Evolutionary conservation across 805 yeast genomes (phyloP).

Genomic region (Candida insectorum): DNA sequence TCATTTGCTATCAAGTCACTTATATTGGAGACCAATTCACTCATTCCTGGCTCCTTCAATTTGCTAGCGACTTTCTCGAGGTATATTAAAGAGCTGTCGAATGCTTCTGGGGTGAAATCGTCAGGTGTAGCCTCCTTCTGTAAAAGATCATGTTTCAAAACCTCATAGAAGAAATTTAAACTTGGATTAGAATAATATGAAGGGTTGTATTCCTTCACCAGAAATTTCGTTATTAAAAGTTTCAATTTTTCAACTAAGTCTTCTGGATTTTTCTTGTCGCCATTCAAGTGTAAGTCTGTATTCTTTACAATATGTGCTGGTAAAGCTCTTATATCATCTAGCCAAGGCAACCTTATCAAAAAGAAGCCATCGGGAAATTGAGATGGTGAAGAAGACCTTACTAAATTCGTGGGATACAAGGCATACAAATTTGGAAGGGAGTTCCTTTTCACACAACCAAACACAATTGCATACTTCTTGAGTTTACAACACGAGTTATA

Average conservation of each 20-base stretch:
- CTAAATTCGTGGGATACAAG: slow-evolving; percentile 50
- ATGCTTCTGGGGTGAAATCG: slow-evolving; percentile 5
- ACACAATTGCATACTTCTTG: slow-evolving; percentile 60
- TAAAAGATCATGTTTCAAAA: slow-evolving; percentile 61
- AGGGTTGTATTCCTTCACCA: slow-evolving; percentile 51
- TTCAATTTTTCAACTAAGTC: slow-evolving; percentile 17
- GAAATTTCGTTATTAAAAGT: slow-evolving; percentile 34
- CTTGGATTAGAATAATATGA: slow-evolving; percentile 60
- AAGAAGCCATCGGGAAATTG: slow-evolving; percentile 68
- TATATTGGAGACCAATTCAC: slow-evolving; percentile 1
- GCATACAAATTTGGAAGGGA: slow-evolving; percentile 58
- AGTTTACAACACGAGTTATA: slow-evolving; percentile 55
- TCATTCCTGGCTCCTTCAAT: slow-evolving; percentile 1
- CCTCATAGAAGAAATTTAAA: slow-evolving; percentile 61
- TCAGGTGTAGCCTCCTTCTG: slow-evolving; percentile 31
- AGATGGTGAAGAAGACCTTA: slow-evolving; percentile 16
- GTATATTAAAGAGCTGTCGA: slow-evolving; percentile 9
- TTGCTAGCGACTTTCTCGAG: not conserved
- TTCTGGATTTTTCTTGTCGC: slow-evolving; percentile 12
- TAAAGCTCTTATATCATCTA: slow-evolving; percentile 67
- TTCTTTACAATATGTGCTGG: slow-evolving; percentile 42
- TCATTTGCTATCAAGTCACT: not conserved
- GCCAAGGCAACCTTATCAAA: slow-evolving; percentile 64
- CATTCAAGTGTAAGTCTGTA: slow-evolving; percentile 15
- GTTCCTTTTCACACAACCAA: slow-evolving; percentile 59